Evolutionary conservation across 1,284 basidiomycete species (phyloP).

Genomic region (Inonotus obliquus): DNA sequence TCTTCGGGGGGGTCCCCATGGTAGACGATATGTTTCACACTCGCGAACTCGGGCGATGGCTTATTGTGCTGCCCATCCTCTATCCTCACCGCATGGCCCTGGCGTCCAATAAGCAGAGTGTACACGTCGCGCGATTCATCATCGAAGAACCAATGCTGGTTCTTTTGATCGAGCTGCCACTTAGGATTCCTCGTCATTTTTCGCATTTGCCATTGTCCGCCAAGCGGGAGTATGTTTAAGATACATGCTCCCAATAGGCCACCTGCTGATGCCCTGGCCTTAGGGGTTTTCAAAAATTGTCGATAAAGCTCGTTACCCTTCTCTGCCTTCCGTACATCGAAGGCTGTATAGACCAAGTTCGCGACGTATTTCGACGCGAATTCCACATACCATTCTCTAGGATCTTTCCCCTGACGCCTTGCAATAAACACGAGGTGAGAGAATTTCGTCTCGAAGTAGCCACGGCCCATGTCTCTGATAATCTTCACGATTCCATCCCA

Average conservation of each 20-base stretch:
- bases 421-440: neutral
- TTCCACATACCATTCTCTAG: neutral
- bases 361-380: neutral
- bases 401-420: neutral
- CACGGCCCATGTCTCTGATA: neutral
- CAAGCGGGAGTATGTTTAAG: neutral
- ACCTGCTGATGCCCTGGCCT: conserved; percentile 1
- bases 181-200: neutral
- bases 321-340: neutral
- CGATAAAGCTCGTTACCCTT: neutral
- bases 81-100: neutral
- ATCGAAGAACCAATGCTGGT: neutral
- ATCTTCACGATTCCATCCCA: neutral
- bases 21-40: neutral
- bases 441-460: neutral
- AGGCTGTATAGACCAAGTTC: neutral
- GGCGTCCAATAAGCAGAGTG: neutral
- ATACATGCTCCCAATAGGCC: neutral
- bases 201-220: neutral
- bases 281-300: neutral
- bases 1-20: neutral
- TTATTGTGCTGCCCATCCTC: neutral
- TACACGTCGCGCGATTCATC: neutral
- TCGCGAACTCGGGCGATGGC: neutral
- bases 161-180: neutral